Conservation (phyloP, 352 stramenopile genomes). For the Pythium aristosporum region DNA sequence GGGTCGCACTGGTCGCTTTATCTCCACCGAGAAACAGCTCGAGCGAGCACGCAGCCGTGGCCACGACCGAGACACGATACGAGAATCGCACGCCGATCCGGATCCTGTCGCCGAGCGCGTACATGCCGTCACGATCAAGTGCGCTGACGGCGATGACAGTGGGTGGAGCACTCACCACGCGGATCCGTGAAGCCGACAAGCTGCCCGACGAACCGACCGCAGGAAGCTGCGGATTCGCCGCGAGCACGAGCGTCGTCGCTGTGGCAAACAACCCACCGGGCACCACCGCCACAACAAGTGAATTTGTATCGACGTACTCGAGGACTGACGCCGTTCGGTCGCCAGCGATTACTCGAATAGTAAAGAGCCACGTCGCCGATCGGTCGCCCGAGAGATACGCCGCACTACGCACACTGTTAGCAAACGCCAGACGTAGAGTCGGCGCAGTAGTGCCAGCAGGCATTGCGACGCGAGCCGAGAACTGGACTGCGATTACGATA, state of each 20-base stretch:
- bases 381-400: constrained; percentile 46
- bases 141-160: constrained; percentile 33
- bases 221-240: constrained; percentile 36
- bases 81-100: constrained; percentile 50
- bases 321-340: constrained; percentile 29
- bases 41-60: constrained; percentile 32
- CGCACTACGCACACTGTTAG: constrained; percentile 23
- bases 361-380: constrained; percentile 43
- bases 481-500: constrained; percentile 44
- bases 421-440: constrained; percentile 41
- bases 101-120: constrained; percentile 41
- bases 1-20: constrained; percentile 35
- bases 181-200: constrained; percentile 37
- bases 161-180: constrained; percentile 41
- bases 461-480: constrained; percentile 39
- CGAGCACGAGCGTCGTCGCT: constrained; percentile 40
- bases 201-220: constrained; percentile 32
- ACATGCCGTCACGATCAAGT: constrained; percentile 41
- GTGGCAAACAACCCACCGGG: constrained; percentile 39
- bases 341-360: constrained; percentile 33
- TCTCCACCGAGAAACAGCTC: constrained; percentile 43
- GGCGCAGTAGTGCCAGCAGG: constrained; percentile 13
- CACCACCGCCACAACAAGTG: constrained; percentile 25
- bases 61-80: constrained; percentile 40
- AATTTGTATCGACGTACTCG: constrained; percentile 37